phyloP scores from a whole-genome alignment of 257 asterid genomes.

The Plantago elongata region DNA sequence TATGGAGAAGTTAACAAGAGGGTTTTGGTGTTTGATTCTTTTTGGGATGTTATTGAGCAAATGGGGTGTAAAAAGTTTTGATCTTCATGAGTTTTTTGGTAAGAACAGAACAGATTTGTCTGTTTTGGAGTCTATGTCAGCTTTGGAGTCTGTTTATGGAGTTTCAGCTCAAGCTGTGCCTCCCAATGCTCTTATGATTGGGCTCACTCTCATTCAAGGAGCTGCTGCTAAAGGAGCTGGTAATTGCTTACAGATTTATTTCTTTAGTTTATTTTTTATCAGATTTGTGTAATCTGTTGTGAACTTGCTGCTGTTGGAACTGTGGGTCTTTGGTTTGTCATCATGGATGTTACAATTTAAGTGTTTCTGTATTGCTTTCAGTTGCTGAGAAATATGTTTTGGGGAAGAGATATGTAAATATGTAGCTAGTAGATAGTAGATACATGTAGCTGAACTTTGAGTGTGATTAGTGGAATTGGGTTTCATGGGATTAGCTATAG shows the following conservation, averaged over 20 bases:
- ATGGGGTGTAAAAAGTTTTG: constrained; percentile 37
- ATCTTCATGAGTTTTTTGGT: constrained; percentile 37
- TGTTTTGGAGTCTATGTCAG: constrained; percentile 30
- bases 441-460: no score
- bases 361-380: not conserved
- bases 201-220: constrained; percentile 65
- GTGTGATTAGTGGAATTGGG: no score
- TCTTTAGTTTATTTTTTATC: constrained; percentile 4
- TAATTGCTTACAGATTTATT: constrained; percentile 16
- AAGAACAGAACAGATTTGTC: constrained; percentile 41
- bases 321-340: no score
- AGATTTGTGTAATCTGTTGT: no score
- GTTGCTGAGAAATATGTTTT: not conserved
- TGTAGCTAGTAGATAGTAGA: no score
- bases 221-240: constrained; percentile 91
- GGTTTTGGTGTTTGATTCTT: constrained; percentile 24
- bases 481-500: no score
- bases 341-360: no score
- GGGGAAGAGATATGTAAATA: no score
- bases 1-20: constrained; percentile 18
- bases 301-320: no score
- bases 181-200: constrained; percentile 55
- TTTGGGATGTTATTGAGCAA: constrained; percentile 20
- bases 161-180: constrained; percentile 31
- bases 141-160: constrained; percentile 47